phyloP scores from a whole-genome alignment of 768 basidiomycete genomes.

The Leccinum subgranulosum region DNA sequence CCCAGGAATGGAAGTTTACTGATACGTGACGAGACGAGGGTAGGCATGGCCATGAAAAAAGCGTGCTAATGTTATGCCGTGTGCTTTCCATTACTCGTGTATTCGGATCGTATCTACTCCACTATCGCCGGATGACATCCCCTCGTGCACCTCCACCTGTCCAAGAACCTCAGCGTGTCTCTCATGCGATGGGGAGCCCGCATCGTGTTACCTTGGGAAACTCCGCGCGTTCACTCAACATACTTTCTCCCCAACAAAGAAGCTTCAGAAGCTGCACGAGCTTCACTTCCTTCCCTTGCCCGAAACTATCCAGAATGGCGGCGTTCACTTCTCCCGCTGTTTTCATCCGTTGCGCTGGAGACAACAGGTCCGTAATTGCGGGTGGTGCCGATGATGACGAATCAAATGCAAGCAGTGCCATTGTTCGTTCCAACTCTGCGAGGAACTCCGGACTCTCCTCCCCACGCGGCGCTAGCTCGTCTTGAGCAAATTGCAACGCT shows the following conservation, averaged over 20 bases:
- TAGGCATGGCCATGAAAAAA: background rate
- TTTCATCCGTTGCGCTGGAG: conserved; percentile 84
- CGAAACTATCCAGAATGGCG: conserved; percentile 88
- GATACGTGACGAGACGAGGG: background rate
- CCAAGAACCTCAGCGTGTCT: conserved; percentile 24
- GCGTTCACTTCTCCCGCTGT: conserved; percentile 97
- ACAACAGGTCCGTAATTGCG: conserved; percentile 73
- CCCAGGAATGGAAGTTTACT: background rate
- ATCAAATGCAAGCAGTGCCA: conserved; percentile 88
- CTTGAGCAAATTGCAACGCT: conserved; percentile 88
- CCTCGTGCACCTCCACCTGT: conserved; percentile 31
- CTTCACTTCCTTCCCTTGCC: conserved; percentile 92
- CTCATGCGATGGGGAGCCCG: conserved; percentile 13
- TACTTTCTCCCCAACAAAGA: conserved; percentile 82
- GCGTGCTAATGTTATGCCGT: conserved; percentile 1
- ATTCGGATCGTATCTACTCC: conserved; percentile 20
- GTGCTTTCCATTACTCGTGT: conserved; percentile 19
- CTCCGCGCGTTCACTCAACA: conserved; percentile 73
- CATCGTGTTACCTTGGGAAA: conserved; percentile 66
- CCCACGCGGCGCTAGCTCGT: conserved; percentile 90
- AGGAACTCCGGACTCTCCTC: conserved; percentile 95
- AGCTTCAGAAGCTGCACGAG: conserved; percentile 78
- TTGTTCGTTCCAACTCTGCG: conserved; percentile 87
- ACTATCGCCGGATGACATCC: conserved; percentile 12
- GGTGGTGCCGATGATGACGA: conserved; percentile 51